These are phyloP conservation scores for Magnusiomyces ingens DNA, from an alignment of 1,139 yeast genomes.

Conservation along the genomic window DNA sequence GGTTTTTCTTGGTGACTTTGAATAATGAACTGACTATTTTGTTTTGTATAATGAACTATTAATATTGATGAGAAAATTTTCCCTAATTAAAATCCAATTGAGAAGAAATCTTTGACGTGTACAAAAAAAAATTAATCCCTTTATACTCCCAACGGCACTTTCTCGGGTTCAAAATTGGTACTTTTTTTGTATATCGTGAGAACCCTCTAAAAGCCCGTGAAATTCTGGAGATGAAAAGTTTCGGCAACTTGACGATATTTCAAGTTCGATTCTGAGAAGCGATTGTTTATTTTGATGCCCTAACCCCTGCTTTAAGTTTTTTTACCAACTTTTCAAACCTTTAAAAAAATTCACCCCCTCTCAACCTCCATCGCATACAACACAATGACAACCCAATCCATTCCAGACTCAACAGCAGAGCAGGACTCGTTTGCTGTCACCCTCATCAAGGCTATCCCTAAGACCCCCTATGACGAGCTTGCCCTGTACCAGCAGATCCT, in stretches of 20 bases:
- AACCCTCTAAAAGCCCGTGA: background rate
- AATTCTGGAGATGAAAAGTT: too few species aligned
- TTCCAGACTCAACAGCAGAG: background rate
- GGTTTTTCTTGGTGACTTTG: too few species aligned
- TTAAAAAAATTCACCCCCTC: background rate
- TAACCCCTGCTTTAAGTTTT: background rate
- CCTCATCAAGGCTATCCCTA: conserved; percentile 22
- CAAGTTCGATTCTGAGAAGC: background rate
- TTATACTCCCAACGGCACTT: background rate
- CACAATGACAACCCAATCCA: background rate
- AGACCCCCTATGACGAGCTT: conserved; percentile 22
- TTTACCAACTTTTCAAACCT: background rate
- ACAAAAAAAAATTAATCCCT: background rate
- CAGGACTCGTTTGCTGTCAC: conserved; percentile 25
- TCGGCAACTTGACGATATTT: background rate
- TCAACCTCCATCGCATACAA: background rate
- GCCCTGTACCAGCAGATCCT: conserved; percentile 12
- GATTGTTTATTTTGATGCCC: too few species aligned
- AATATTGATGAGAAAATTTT: too few species aligned
- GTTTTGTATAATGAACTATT: too few species aligned
- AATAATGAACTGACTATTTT: too few species aligned
- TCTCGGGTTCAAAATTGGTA: background rate
- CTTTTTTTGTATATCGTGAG: background rate
- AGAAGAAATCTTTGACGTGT: background rate
- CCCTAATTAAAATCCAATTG: background rate